Evolutionary conservation across 768 basidiomycete species (phyloP).

Genomic region (Paxillus ammoniavirescens): DNA sequence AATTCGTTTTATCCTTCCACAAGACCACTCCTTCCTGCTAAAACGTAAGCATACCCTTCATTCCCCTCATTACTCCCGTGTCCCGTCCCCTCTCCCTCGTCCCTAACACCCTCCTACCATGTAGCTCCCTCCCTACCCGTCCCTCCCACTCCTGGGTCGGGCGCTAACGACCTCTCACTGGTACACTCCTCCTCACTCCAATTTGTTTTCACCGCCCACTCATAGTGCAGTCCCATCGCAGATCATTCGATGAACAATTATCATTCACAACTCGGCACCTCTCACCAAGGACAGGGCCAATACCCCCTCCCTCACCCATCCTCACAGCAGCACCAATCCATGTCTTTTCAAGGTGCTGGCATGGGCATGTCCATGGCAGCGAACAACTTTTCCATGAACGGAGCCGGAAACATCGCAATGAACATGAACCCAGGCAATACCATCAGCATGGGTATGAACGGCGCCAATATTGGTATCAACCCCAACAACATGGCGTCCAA

Average conservation of each 20-base stretch:
- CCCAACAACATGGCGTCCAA: conserved; percentile 3
- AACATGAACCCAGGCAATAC: conserved; percentile 1
- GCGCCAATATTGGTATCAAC: conserved; percentile 10
- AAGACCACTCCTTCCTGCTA: conserved; percentile 1
- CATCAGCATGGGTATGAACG: conserved; percentile 5
- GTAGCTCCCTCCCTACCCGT: background rate
- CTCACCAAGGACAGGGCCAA: conserved; percentile 23
- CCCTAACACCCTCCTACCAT: background rate
- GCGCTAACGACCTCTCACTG: conserved; percentile 11
- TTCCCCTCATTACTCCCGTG: background rate
- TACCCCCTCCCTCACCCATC: conserved; percentile 15
- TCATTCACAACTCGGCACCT: conserved; percentile 7
- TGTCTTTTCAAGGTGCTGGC: conserved; percentile 19
- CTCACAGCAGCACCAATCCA: conserved; percentile 7
- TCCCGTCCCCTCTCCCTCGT: background rate
- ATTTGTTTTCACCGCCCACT: background rate
- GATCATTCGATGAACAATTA: conserved; percentile 9
- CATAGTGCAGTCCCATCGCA: background rate
- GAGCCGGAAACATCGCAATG: background rate
- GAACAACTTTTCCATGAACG: conserved; percentile 9
- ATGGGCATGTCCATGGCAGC: conserved; percentile 10
- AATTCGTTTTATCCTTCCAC: conserved; percentile 9
- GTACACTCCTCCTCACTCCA: background rate
- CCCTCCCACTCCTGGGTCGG: conserved; percentile 3
- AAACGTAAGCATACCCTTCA: conserved; percentile 11